These are phyloP conservation scores for Puccinia hordei DNA, from an alignment of 1,284 basidiomycete genomes.

Conservation along the genomic window DNA sequence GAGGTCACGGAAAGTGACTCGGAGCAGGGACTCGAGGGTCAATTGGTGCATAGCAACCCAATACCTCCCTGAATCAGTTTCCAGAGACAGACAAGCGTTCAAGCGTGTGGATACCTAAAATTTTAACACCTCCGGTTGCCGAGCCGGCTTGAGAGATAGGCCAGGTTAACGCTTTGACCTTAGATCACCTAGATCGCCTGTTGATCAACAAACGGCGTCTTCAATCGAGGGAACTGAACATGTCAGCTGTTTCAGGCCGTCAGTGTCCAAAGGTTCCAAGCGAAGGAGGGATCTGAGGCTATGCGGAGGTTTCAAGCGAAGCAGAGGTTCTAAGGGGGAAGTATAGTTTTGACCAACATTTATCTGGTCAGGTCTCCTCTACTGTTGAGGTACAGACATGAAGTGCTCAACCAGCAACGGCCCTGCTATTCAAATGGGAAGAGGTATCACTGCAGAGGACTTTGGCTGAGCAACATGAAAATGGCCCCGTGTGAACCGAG, in stretches of 20 bases:
- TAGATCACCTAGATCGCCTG: neutral
- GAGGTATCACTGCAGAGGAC: no score
- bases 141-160: neutral
- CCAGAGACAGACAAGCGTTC: neutral
- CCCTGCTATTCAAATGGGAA: no score
- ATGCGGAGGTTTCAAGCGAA: neutral
- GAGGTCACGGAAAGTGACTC: neutral
- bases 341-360: no score
- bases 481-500: no score
- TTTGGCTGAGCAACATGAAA: no score
- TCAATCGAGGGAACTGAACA: neutral
- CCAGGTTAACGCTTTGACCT: neutral
- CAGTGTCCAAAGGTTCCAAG: neutral
- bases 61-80: neutral
- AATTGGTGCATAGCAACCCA: neutral
- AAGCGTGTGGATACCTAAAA: neutral
- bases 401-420: no score
- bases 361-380: no score
- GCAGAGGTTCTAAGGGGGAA: no score
- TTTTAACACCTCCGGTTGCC: neutral
- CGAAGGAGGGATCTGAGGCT: neutral
- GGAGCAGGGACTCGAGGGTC: neutral
- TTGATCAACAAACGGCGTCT: neutral
- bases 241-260: neutral
- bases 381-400: no score